Conservation (phyloP, 441 rosid species). For the Brassica balearica region DNA sequence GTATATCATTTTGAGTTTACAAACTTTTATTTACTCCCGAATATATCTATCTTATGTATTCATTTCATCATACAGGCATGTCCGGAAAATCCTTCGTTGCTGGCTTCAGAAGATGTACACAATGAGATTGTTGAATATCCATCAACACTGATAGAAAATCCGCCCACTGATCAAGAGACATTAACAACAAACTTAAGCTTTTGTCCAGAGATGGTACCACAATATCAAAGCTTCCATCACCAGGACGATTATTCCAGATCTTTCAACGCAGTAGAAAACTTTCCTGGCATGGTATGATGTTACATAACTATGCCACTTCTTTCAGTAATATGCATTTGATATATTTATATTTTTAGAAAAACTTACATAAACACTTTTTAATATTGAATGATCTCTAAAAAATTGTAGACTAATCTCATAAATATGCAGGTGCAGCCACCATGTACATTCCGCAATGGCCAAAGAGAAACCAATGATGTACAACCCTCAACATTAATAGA, state of each 20-base stretch:
- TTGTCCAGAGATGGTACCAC: conserved; percentile 7
- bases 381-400: neutral
- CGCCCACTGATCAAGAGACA: conserved; percentile 14
- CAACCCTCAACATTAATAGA: neutral
- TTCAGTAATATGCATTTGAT: neutral
- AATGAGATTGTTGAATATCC: neutral
- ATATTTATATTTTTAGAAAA: neutral
- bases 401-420: neutral
- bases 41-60: neutral
- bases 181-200: conserved; percentile 3
- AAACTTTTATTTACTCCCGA: neutral
- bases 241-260: neutral
- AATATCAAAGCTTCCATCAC: conserved; percentile 21
- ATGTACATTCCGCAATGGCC: neutral
- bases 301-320: neutral
- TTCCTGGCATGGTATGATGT: conserved; percentile 18
- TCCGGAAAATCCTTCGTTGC: conserved; percentile 5
- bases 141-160: neutral
- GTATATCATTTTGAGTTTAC: neutral
- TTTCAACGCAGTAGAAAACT: neutral
- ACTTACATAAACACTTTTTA: neutral
- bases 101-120: conserved; percentile 22
- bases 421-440: conserved; percentile 17
- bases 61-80: conserved; percentile 4
- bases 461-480: conserved; percentile 1